Base-by-base conservation (phyloP, 345 rosid genomes). In the Raphanus raphanistrum region DNA sequence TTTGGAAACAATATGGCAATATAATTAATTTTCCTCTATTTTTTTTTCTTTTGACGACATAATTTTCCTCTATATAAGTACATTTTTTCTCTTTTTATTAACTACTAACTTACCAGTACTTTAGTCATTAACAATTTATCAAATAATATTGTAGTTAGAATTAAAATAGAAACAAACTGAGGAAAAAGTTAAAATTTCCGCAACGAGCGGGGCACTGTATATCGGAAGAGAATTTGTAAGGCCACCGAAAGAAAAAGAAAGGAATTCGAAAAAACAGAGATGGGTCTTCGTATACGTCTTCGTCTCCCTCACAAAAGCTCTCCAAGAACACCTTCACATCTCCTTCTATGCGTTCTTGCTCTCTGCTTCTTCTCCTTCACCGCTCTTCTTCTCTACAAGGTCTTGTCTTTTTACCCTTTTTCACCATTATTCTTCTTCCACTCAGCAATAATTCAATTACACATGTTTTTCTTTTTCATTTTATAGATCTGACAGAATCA, bases 301-400 rank as follows among this genome's bases (percentile, higher is more conserved):
- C 87, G 79, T 52, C 63, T 76, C 32, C 83, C 84, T 17, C 66
- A 50, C 41, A 84, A 85, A 62, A 76, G 70, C 55, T 61, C 74
- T 6, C 72, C 85, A 79, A 85, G 93, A 32, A 54, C 78, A 28
- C 89, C 92, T 73, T 78, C 94, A 9, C 81, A 81, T 65, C 84
- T 88, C 82, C 79, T 89, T 74, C 79, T 82, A 15, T 72, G 71
- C 52, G 64, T 89, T 80, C 59, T 88, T 68, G 86, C 85, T 48
- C 78, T 87, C 12, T 82, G 86, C 41, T 35, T 85, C 80, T 82
- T 84, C 89, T 84, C 89, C 66, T 75, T 94, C 83, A 66, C 90
- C 50, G 77, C 81, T 73, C 38, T 92, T 55, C 81, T 92, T 85
- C 82, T 92, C 76, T 87, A 89, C 84, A 86, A 86, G 98, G 98